Evolutionary conservation across 352 stramenopile genomes (phyloP), one percentile per base, ranked within the genome.

Genomic region (Nothophytophthora sp.): DNA sequence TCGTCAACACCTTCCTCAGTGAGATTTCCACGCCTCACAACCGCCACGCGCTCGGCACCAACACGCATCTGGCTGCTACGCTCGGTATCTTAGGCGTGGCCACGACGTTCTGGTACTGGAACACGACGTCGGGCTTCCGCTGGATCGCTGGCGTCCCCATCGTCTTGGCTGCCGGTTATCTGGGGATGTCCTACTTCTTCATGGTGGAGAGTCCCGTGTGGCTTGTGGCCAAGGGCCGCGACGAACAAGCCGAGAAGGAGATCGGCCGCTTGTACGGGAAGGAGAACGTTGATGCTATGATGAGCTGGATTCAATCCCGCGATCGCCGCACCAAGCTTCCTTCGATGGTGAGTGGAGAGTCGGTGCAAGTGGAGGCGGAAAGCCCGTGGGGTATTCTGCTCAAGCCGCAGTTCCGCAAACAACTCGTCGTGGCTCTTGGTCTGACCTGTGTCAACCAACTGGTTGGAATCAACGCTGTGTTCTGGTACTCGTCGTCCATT

Each of bases 381-480:
- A 66, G 19, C 10, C 29, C 36, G 20, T 60, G 43, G 37, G 24
- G 41, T 1, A 56, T 73, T 28, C 18, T 67, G 5, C 4, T 20
- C 50, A 33, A 70, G 1, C 13, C 47, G 15, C 55, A 68, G 32
- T 63, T 50, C 53, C 59, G 59, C 16, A 47, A 60, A 5, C 73
- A 76, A 46, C 51, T 81, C 0, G 33, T 77, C 5, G 45, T 81
- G 3, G 73, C 73, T 0, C 37, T 76, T 4, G 61, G 45, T 3
- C 37, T 85, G 16, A 63, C 61, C 0, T 59, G 63, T 9, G 41
- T 63, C 19, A 67, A 83, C 48, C 76, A 85, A 38, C 61, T 88
- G 37, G 70, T 67, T 9, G 76, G 73, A 15, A 79, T 88, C 60
- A 88, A 81, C 45, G 76, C 71, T 30, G 69, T 85, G 20, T 85